Evolutionary conservation across 805 yeast species (phyloP).

Genomic region (Tetrapisispora namnaoensis): DNA sequence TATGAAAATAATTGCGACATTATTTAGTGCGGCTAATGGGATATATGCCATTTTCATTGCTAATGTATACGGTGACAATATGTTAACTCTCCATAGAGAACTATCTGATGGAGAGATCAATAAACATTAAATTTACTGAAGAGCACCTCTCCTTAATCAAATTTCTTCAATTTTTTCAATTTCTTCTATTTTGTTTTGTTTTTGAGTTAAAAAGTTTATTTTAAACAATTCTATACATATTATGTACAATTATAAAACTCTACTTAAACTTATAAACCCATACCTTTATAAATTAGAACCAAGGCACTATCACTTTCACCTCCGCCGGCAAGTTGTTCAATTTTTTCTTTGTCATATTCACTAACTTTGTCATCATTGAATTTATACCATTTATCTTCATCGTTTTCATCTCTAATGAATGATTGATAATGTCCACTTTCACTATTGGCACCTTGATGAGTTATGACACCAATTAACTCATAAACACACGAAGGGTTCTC

Average conservation of each 20-base stretch:
- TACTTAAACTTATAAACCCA: conserved; percentile 40
- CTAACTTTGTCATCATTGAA: conserved; percentile 89
- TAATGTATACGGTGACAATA: too few relatives aligned
- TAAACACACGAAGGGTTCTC: conserved; percentile 85
- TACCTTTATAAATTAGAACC: conserved; percentile 74
- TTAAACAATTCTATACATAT: not conserved
- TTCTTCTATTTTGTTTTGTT: too few relatives aligned
- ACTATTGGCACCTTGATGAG: conserved; percentile 92
- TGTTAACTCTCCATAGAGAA: too few relatives aligned
- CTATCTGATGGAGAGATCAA: too few relatives aligned
- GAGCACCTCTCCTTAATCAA: too few relatives aligned
- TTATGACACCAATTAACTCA: conserved; percentile 70
- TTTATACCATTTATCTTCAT: conserved; percentile 83
- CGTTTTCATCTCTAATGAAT: conserved; percentile 63
- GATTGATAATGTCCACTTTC: conserved; percentile 97
- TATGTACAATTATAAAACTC: not conserved
- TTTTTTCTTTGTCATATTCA: conserved; percentile 65
- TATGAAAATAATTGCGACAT: too few relatives aligned
- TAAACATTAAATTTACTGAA: too few relatives aligned
- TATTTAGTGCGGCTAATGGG: too few relatives aligned
- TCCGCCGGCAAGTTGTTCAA: conserved; percentile 88
- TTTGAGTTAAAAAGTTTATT: not conserved
- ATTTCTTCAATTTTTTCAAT: too few relatives aligned
- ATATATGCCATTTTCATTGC: too few relatives aligned
- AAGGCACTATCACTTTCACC: conserved; percentile 96